phyloP scores from a whole-genome alignment of 345 rosid species.

The Murraya koenigii region DNA sequence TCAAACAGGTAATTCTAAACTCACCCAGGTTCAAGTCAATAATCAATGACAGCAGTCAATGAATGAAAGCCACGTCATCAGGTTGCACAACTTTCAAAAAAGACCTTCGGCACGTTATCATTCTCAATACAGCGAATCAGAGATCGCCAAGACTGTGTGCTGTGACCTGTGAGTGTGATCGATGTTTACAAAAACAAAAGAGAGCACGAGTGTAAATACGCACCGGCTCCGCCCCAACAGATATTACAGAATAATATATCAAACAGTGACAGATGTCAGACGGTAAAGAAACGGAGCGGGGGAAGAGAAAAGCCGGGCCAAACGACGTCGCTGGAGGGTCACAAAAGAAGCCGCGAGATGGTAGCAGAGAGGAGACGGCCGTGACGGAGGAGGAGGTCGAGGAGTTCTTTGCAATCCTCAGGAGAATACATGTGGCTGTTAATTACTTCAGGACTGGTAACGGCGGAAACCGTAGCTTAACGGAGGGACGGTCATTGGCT shows the following conservation, averaged over 20 bases:
- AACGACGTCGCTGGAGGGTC: background rate
- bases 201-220: too few relatives aligned
- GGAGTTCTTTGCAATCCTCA: conserved; percentile 10
- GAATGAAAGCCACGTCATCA: too few relatives aligned
- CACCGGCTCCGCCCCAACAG: too few relatives aligned
- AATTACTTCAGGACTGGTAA: background rate
- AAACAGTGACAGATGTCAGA: background rate
- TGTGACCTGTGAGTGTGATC: too few relatives aligned
- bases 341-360: background rate
- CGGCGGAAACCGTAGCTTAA: background rate
- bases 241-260: background rate
- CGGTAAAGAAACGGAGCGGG: background rate
- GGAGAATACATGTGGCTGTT: background rate
- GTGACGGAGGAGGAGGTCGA: conserved; percentile 8
- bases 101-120: too few relatives aligned
- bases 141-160: too few relatives aligned
- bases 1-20: background rate
- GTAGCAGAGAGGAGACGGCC: background rate
- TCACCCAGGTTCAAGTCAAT: background rate
- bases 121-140: too few relatives aligned
- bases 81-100: too few relatives aligned
- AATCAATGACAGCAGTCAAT: too few relatives aligned
- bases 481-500: background rate
- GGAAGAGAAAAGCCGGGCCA: background rate
- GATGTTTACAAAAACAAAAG: too few relatives aligned